A percentile compares a stretch with the other conserved stretches of the same genome.
Conservation (phyloP, 805 yeast genomes). For the Kluyveromyces nonfermentans region DNA sequence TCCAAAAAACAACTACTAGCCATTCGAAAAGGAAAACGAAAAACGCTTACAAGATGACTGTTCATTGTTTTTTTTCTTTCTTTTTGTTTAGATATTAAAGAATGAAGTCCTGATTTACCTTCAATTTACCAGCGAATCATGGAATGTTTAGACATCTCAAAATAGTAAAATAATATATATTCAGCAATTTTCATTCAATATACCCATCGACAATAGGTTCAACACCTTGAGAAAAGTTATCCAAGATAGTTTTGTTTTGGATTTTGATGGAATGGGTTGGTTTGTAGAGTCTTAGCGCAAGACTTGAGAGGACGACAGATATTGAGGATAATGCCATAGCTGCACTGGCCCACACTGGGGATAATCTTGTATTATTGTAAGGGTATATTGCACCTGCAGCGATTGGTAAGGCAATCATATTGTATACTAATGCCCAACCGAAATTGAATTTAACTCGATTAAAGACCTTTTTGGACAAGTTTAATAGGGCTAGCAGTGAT, state of each 20-base stretch:
- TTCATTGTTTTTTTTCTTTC: too few species aligned
- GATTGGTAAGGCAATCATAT: conserved; percentile 48
- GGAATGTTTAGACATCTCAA: too few species aligned
- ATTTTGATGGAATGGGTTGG: conserved; percentile 21
- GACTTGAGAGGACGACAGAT: conserved; percentile 49
- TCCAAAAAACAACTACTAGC: too few species aligned
- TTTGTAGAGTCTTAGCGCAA: conserved; percentile 39
- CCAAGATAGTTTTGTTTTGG: neutral
- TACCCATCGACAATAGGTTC: neutral
- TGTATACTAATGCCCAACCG: conserved; percentile 51
- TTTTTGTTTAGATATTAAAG: too few species aligned
- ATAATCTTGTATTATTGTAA: conserved; percentile 40
- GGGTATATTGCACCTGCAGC: conserved; percentile 64
- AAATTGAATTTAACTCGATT: conserved; percentile 47
- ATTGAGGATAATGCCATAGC: conserved; percentile 56
- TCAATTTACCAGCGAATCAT: too few species aligned
- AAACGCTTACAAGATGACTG: too few species aligned
- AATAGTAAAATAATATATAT: too few species aligned
- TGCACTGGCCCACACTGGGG: conserved; percentile 60
- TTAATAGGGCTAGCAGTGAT: conserved; percentile 46
- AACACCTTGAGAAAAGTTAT: neutral
- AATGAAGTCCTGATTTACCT: too few species aligned
- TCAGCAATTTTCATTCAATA: neutral
- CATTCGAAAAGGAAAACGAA: too few species aligned
- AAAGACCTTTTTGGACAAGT: conserved; percentile 42